These are phyloP conservation scores for Leccinum boreale DNA, from an alignment of 768 basidiomycete species.

Conservation along the genomic window DNA sequence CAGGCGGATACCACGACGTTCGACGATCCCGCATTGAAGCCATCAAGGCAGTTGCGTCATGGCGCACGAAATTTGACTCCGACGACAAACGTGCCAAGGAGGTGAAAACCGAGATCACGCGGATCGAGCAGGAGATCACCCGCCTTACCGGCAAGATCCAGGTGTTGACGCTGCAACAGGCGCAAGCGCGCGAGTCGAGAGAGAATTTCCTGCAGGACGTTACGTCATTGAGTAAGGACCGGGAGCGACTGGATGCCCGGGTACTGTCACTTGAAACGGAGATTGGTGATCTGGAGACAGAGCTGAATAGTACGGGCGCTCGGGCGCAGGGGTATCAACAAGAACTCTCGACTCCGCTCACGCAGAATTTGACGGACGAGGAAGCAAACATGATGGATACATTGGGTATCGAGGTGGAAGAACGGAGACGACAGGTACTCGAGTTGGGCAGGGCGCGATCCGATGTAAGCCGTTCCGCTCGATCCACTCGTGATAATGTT, in stretches of 20 bases:
- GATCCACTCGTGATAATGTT: background rate
- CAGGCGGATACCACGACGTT: constrained; percentile 94
- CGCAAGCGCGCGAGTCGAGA: constrained; percentile 63
- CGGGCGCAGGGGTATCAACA: constrained; percentile 61
- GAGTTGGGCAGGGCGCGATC: constrained; percentile 66
- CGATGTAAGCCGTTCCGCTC: constrained; percentile 48
- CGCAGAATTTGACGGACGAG: constrained; percentile 64
- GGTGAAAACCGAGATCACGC: constrained; percentile 65
- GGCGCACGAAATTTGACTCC: constrained; percentile 68
- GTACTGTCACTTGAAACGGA: constrained; percentile 64
- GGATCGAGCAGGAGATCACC: constrained; percentile 86
- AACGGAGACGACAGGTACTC: constrained; percentile 63
- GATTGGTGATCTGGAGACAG: constrained; percentile 68
- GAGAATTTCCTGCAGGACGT: constrained; percentile 67
- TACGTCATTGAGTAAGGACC: constrained; percentile 56
- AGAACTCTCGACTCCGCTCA: constrained; percentile 75
- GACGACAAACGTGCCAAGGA: constrained; percentile 66
- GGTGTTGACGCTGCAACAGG: constrained; percentile 64
- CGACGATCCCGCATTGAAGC: constrained; percentile 87
- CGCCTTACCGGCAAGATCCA: constrained; percentile 69
- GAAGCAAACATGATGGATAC: constrained; percentile 66
- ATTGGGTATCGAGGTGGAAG: constrained; percentile 75
- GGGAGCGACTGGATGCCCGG: constrained; percentile 62
- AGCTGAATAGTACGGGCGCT: constrained; percentile 57
- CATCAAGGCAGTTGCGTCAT: constrained; percentile 70